Evolutionary conservation across 345 rosid genomes (phyloP).

Genomic region (Aegle marmelos): DNA sequence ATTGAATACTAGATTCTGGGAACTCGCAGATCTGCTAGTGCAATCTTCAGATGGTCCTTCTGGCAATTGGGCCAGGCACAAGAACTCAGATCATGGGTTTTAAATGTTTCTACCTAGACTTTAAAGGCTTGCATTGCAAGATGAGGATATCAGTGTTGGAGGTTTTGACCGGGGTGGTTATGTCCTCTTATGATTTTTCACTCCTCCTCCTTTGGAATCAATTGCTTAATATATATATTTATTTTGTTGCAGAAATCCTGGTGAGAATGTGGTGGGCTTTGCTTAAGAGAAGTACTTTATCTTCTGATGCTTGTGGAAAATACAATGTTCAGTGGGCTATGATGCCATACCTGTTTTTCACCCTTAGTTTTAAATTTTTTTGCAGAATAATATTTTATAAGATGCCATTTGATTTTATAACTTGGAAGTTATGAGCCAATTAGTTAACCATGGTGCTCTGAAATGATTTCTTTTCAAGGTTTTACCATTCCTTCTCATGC

Average conservation of each 20-base stretch:
- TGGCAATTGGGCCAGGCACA: constrained; percentile 65
- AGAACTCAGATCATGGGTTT: constrained; percentile 57
- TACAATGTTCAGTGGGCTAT: constrained; percentile 35
- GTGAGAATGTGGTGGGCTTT: constrained; percentile 53
- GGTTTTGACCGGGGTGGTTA: constrained; percentile 47
- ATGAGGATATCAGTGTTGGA: constrained; percentile 44
- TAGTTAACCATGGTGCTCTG: constrained; percentile 14
- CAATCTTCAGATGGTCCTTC: constrained; percentile 61
- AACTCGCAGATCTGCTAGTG: constrained; percentile 75
- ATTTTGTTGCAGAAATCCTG: constrained; percentile 70
- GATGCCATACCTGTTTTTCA: constrained; percentile 15
- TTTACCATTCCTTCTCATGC: constrained; percentile 3
- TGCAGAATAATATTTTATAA: constrained; percentile 28
- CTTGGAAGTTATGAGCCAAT: constrained; percentile 16
- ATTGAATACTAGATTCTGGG: constrained; percentile 70
- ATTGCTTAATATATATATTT: constrained; percentile 42
- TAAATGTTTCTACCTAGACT: constrained; percentile 42
- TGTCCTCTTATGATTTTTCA: constrained; percentile 35
- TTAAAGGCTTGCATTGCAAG: constrained; percentile 48
- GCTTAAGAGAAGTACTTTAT: constrained; percentile 48
- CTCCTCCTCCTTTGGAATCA: constrained; percentile 32
- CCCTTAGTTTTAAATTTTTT: neutral
- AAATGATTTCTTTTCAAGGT: constrained; percentile 10
- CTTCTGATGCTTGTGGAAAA: constrained; percentile 51
- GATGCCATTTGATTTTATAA: constrained; percentile 13